These are phyloP conservation scores for Gnomoniopsis sp. DNA, from an alignment of 2,329 filamentous ascomycete genomes.

Conservation along the genomic window DNA sequence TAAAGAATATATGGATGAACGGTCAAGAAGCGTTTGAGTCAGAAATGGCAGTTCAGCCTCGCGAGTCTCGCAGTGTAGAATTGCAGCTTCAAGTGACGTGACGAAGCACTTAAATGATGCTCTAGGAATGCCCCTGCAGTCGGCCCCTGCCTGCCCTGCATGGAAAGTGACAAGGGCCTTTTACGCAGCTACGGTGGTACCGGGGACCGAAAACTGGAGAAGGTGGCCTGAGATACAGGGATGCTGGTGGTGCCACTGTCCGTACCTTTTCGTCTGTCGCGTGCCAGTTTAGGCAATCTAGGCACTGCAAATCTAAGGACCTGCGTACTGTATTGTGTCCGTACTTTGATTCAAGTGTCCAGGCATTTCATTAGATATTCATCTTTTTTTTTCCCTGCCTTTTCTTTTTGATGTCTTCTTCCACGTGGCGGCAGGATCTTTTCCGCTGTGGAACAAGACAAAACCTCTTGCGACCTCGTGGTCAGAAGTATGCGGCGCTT, in stretches of 20 bases:
- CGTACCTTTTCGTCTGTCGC: neutral
- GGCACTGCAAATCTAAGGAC: too few species aligned
- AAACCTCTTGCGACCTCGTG: too few species aligned
- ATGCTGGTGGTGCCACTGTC: neutral
- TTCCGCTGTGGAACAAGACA: too few species aligned
- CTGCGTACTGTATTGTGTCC: too few species aligned
- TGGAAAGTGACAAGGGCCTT: neutral
- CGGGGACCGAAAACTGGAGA: neutral
- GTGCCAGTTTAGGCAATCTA: neutral
- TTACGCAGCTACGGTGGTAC: neutral
- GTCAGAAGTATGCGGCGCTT: too few species aligned
- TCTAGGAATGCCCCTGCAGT: neutral
- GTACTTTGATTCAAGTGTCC: too few species aligned
- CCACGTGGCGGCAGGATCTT: too few species aligned
- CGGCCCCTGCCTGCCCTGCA: neutral
- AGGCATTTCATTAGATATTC: too few species aligned
- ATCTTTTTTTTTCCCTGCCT: too few species aligned
- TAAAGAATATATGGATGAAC: neutral
- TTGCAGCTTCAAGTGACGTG: neutral
- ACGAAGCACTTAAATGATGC: neutral
- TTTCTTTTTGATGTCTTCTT: too few species aligned
- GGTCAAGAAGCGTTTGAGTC: neutral
- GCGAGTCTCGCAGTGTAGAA: neutral
- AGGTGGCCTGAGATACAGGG: neutral
- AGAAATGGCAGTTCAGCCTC: too few species aligned